Conservation (phyloP, 805 yeast species). For the Yamadazyma sp. region DNA sequence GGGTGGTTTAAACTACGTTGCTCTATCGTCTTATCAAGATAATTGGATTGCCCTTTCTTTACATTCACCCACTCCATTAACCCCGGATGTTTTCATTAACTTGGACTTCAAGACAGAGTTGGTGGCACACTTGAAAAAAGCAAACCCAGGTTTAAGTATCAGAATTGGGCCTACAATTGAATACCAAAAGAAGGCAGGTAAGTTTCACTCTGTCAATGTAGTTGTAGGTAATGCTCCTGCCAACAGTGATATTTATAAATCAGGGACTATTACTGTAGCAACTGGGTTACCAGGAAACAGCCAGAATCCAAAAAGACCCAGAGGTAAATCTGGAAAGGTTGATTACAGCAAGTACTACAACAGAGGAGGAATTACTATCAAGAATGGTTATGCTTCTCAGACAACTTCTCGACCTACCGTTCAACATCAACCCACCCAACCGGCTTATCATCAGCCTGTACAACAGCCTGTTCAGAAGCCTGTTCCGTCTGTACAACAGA, state of each 20-base stretch:
- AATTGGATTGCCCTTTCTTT: constrained; percentile 84
- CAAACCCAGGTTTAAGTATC: constrained; percentile 58
- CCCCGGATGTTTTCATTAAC: constrained; percentile 80
- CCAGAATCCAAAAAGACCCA: constrained; percentile 73
- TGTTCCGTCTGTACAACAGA: constrained; percentile 20
- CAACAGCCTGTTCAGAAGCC: constrained; percentile 16
- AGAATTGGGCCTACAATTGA: constrained; percentile 69
- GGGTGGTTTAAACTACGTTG: constrained; percentile 56
- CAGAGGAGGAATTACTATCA: constrained; percentile 22
- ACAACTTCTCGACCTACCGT: constrained; percentile 16
- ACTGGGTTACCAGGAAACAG: constrained; percentile 77
- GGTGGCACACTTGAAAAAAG: constrained; percentile 65
- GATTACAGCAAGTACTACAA: constrained; percentile 45
- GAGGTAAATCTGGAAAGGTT: constrained; percentile 43
- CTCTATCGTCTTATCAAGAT: constrained; percentile 77
- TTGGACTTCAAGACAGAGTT: constrained; percentile 88
- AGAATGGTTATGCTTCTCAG: constrained; percentile 23
- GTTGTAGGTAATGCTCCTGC: constrained; percentile 57
- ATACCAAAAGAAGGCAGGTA: constrained; percentile 90
- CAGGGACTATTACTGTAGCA: constrained; percentile 79
- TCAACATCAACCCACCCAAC: constrained; percentile 17
- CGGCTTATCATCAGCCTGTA: constrained; percentile 21
- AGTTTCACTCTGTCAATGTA: constrained; percentile 73
- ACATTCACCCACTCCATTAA: constrained; percentile 44
- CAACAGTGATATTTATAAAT: constrained; percentile 76